Evolutionary conservation across 805 yeast genomes (phyloP), one percentile per base, ranked within the genome.

Genomic region (Ogataea chonburiensis): DNA sequence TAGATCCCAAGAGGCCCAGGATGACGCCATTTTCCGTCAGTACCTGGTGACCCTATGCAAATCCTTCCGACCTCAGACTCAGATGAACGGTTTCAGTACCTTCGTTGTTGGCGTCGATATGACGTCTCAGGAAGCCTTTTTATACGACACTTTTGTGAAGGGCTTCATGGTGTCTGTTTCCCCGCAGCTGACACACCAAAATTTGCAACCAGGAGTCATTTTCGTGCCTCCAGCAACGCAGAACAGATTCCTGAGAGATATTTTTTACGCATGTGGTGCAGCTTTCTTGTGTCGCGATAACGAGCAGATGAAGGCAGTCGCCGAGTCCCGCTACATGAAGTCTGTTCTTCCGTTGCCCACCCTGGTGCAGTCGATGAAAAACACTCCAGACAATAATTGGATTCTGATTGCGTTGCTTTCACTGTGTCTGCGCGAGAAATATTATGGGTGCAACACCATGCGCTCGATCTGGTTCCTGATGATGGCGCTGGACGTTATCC

Each of bases 101-200:
- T 43, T 42, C 45, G 18, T 49, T 6, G 20, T 40, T 8, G 52
- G 50, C 4, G 44, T 49, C 4, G 37, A 40, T 9, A 22, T 52
- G 35, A 26, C 38, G n/a, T n/a, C n/a, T n/a, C 45, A 45, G 11
- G 55, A 53, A n/a, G 51, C 54, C 1, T 37, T 44, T 13, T 34
- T 56, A n/a, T 58, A 56, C 40, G 55, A 60, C 38, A 67, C 66
- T 3, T 68, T 70, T 39, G 53, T 62, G 6, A 58, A 62, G 24
- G 68, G 67, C 1, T 70, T 68, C 42, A 60, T 70, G 42, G 61
- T 61, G 6, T 50, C 67, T 3, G 52, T 68, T 5, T 66, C 70
- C 1, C 70, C 74, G 1, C 72, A 70, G 38, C 47, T 60, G 22
- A 63, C 72, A 0, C 71, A 67, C 40, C 60, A 64, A 2, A 50